Evolutionary conservation across 2,329 filamentous ascomycete genomes (phyloP).

Genomic region (Alternaria longipes): DNA sequence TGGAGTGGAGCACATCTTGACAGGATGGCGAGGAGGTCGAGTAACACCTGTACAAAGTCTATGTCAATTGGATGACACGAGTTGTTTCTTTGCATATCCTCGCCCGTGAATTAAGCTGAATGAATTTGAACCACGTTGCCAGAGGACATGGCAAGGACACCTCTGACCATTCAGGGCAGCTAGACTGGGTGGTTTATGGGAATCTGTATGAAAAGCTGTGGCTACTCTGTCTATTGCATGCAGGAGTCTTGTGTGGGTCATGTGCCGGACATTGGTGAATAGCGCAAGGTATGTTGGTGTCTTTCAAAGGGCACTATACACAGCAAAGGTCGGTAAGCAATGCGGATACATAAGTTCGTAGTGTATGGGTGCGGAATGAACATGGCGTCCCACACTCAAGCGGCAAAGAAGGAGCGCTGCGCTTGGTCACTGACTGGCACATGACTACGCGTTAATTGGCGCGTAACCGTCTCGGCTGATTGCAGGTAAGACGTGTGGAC

Average conservation of each 20-base stretch:
- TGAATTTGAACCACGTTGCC: not conserved
- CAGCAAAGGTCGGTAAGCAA: not conserved
- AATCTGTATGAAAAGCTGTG: not conserved
- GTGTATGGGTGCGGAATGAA: not conserved
- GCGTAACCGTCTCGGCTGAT: constrained; percentile 24
- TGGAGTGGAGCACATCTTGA: not conserved
- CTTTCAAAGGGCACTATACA: not conserved
- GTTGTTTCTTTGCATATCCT: not conserved
- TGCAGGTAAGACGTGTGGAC: constrained; percentile 11
- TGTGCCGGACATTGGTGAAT: not conserved
- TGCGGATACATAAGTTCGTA: not conserved
- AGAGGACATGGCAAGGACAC: not conserved
- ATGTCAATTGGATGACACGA: constrained; percentile 13
- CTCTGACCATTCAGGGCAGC: not conserved
- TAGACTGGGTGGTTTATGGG: no score
- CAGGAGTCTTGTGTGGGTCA: not conserved
- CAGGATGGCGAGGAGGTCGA: not conserved
- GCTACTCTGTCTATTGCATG: not conserved
- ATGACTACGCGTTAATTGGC: constrained; percentile 31
- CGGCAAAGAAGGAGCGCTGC: constrained; percentile 3
- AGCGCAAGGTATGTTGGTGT: not conserved
- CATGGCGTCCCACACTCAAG: not conserved
- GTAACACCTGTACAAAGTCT: constrained; percentile 5
- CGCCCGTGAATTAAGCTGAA: not conserved
- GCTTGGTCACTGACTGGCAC: constrained; percentile 14